Evolutionary conservation across 2,329 filamentous ascomycete species (phyloP).

Genomic region (Xenoacremonium recifei): DNA sequence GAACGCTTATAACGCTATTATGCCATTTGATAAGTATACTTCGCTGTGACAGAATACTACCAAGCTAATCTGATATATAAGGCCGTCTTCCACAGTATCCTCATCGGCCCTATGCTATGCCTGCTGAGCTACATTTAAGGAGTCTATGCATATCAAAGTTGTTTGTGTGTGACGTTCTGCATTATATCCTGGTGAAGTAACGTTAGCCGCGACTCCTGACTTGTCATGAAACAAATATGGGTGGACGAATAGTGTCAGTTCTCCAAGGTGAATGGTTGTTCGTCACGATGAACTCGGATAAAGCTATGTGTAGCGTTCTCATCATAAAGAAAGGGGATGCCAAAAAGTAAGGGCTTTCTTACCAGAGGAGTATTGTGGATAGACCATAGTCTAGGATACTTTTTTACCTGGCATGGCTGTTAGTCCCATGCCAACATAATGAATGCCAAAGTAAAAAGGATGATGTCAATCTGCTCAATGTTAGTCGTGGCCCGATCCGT

Average conservation of each 20-base stretch:
- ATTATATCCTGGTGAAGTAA: constrained; percentile 1
- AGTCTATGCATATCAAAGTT: not conserved
- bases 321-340: constrained; percentile 42
- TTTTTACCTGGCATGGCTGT: no score
- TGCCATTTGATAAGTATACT: no score
- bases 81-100: no score
- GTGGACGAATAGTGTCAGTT: constrained; percentile 46
- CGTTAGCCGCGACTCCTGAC: constrained; percentile 3
- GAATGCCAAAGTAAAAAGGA: not conserved
- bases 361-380: no score
- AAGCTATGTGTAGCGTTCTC: constrained; percentile 47
- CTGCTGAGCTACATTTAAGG: not conserved
- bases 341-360: constrained; percentile 7
- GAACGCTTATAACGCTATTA: no score
- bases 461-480: constrained; percentile 9
- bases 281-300: constrained; percentile 57
- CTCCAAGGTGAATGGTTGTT: constrained; percentile 60
- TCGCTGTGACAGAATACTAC: no score
- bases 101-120: no score
- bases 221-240: constrained; percentile 2
- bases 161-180: no score
- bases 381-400: no score
- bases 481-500: not conserved
- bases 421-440: no score
- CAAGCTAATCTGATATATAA: no score